These are phyloP conservation scores for Colletotrichum filicis DNA, from an alignment of 2,329 filamentous ascomycete genomes.

Conservation along the genomic window DNA sequence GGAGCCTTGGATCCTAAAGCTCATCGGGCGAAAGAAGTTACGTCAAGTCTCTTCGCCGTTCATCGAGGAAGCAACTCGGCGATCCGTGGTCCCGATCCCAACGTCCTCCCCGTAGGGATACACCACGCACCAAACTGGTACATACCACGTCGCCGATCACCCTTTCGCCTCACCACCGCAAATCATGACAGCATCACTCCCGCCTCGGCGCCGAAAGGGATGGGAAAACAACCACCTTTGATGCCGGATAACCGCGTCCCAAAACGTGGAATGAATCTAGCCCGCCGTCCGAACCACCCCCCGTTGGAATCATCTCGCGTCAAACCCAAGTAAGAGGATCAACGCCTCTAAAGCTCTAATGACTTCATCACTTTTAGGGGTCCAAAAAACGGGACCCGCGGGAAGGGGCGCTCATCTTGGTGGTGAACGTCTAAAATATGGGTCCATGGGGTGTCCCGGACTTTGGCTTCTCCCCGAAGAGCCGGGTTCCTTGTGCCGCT, in stretches of 20 bases:
- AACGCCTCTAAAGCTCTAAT: background rate
- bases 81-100: background rate
- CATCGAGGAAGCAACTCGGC: background rate
- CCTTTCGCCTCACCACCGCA: background rate
- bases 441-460: slow-evolving; percentile 10
- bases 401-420: background rate
- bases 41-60: background rate
- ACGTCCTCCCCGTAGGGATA: background rate
- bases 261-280: background rate
- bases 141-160: background rate
- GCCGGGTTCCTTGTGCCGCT: slow-evolving; percentile 4
- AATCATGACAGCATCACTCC: background rate
- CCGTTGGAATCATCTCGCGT: background rate
- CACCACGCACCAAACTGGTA: background rate
- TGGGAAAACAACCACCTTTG: background rate
- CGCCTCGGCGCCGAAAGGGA: background rate
- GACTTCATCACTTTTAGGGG: slow-evolving; percentile 1
- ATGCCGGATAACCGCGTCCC: background rate
- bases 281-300: background rate
- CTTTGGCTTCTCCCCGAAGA: slow-evolving; percentile 27
- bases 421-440: slow-evolving; percentile 1
- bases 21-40: background rate
- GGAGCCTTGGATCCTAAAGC: background rate
- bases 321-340: background rate
- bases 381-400: background rate